Evolutionary conservation across 768 basidiomycete species (phyloP).

Genomic region (Mycena capillaripes): DNA sequence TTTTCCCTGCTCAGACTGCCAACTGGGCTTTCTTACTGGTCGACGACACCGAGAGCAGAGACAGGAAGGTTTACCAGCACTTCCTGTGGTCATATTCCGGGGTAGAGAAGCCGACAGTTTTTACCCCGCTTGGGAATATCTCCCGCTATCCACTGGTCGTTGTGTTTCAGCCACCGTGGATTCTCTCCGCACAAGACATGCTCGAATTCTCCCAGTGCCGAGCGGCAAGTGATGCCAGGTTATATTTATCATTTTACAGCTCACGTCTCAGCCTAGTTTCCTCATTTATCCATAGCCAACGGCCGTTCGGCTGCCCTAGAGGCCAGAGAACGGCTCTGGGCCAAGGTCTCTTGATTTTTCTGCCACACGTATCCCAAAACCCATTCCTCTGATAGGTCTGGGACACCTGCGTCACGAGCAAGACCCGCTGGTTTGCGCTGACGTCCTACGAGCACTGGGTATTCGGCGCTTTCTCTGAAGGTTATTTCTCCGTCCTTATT

Average conservation of each 20-base stretch:
- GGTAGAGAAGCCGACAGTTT: neutral
- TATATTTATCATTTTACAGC: neutral
- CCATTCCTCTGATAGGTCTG: neutral
- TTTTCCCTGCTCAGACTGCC: conserved; percentile 8
- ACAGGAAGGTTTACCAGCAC: conserved; percentile 12
- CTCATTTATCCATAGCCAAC: neutral
- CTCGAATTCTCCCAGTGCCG: conserved; percentile 10
- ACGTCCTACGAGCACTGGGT: conserved; percentile 25
- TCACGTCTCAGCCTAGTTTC: neutral
- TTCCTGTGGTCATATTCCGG: conserved; percentile 24
- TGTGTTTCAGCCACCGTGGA: conserved; percentile 27
- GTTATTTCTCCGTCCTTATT: neutral
- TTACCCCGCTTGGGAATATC: conserved; percentile 6
- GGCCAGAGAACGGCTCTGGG: conserved; percentile 14
- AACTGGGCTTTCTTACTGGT: conserved; percentile 17
- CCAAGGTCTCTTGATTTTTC: neutral
- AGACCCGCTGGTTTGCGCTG: conserved; percentile 23
- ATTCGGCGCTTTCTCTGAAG: conserved; percentile 24
- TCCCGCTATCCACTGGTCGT: conserved; percentile 10
- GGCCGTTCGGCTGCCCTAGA: neutral
- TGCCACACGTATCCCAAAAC: neutral
- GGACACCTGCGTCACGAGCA: conserved; percentile 14
- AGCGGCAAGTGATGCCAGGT: neutral
- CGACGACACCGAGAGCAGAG: neutral
- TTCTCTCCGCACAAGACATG: conserved; percentile 20